Conservation (phyloP, 148 eudicot genomes). For the Fallopia convolvulus region DNA sequence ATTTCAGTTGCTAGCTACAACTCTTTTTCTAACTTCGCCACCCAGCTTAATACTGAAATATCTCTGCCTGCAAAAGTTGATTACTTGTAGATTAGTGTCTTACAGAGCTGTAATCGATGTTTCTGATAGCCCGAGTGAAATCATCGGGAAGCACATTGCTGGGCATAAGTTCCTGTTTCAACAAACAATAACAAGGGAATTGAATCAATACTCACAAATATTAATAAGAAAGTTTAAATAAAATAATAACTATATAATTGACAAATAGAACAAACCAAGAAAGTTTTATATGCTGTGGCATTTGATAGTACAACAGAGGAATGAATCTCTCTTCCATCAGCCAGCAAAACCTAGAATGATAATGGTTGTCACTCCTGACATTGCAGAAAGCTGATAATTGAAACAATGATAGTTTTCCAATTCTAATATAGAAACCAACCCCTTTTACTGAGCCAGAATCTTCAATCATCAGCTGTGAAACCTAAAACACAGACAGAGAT, state of each 20-base stretch:
- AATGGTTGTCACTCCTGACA: not conserved
- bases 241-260: not conserved
- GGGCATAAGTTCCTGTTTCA: slow-evolving; percentile 74
- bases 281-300: slow-evolving; percentile 86
- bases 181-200: slow-evolving; percentile 5
- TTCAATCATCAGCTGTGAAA: slow-evolving; percentile 55
- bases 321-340: slow-evolving; percentile 65
- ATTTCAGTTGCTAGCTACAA: not conserved
- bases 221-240: not conserved
- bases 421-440: slow-evolving; percentile 34
- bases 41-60: not conserved
- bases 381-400: slow-evolving; percentile 5
- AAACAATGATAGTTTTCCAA: not conserved
- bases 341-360: slow-evolving; percentile 57
- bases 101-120: slow-evolving; percentile 85
- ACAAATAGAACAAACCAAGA: slow-evolving; percentile 46
- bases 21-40: not conserved
- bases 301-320: slow-evolving; percentile 86
- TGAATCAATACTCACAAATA: not conserved
- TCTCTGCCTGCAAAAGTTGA: not conserved
- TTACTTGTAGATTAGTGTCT: slow-evolving; percentile 17
- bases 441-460: slow-evolving; percentile 70
- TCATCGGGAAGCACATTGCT: slow-evolving; percentile 57
- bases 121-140: slow-evolving; percentile 43
- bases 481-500: slow-evolving; percentile 29